phyloP scores from a whole-genome alignment of 192 early-diverging fungal species.

The Physocladia obscura region DNA sequence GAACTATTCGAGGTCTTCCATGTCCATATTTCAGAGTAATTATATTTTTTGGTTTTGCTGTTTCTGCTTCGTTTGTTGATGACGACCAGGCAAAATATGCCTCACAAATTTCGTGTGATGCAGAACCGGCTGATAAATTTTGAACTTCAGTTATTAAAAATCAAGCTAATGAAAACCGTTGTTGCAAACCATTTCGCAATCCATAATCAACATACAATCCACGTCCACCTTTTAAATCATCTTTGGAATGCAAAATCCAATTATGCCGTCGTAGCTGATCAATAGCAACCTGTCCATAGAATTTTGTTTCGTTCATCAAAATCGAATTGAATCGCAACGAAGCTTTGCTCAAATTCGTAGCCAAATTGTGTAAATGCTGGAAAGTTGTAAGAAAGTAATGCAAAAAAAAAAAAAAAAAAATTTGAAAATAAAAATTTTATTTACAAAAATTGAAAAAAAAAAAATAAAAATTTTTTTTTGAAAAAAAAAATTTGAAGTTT shows the following conservation, averaged over 20 bases:
- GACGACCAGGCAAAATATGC: constrained; percentile 20
- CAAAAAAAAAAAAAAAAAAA: not conserved
- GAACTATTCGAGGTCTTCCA: not conserved
- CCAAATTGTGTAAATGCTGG: not conserved
- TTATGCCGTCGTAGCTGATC: constrained; percentile 17
- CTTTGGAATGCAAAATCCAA: constrained; percentile 25
- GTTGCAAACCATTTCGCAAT: constrained; percentile 9
- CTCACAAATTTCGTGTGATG: constrained; percentile 11
- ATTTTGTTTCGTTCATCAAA: constrained; percentile 11
- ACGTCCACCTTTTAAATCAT: constrained; percentile 1
- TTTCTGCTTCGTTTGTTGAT: not conserved
- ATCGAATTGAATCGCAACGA: not conserved
- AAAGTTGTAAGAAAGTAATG: not conserved
- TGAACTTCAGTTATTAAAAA: not conserved
- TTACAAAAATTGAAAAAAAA: not conserved
- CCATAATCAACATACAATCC: constrained; percentile 23
- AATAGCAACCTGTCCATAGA: constrained; percentile 11
- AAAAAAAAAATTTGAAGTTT: not conserved
- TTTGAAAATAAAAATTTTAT: not conserved
- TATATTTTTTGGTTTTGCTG: not conserved
- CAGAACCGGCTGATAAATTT: not conserved
- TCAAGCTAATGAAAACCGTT: not conserved
- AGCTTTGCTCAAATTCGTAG: not conserved
- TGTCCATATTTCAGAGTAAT: constrained; percentile 21
- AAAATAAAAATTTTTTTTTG: constrained; percentile 16